Evolutionary conservation across 768 basidiomycete species (phyloP).

Genomic region (Royoungia palumana): DNA sequence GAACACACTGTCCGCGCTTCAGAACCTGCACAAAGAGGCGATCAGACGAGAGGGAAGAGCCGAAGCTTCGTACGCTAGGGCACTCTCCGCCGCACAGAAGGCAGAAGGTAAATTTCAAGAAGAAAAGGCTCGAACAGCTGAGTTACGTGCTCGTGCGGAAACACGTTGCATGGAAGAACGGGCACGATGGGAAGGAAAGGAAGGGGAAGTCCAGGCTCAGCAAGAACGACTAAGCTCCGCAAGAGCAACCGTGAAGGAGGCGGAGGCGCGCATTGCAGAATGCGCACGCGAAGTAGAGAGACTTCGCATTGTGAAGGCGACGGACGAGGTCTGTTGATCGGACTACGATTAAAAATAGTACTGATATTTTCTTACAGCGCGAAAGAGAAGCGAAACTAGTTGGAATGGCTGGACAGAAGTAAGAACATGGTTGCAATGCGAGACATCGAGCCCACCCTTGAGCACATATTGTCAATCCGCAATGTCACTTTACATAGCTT

Average conservation of each 20-base stretch:
- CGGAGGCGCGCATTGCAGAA: slow-evolving; percentile 60
- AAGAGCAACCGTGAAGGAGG: slow-evolving; percentile 51
- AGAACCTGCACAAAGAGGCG: slow-evolving; percentile 64
- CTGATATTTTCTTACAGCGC: slow-evolving; percentile 32
- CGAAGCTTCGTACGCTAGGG: slow-evolving; percentile 49
- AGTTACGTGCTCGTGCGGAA: slow-evolving; percentile 45
- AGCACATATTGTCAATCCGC: not conserved
- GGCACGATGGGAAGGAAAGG: slow-evolving; percentile 51
- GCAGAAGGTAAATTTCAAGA: slow-evolving; percentile 58
- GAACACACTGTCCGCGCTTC: slow-evolving; percentile 62
- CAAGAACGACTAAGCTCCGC: slow-evolving; percentile 48
- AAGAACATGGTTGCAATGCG: not conserved
- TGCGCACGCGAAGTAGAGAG: slow-evolving; percentile 75
- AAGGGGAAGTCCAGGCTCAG: slow-evolving; percentile 45
- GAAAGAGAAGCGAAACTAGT: slow-evolving; percentile 54
- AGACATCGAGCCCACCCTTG: too few species aligned
- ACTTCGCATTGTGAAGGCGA: slow-evolving; percentile 58
- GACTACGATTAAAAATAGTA: not conserved
- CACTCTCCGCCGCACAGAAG: slow-evolving; percentile 57
- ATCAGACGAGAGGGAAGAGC: slow-evolving; percentile 63
- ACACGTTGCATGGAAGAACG: slow-evolving; percentile 51
- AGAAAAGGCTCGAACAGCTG: slow-evolving; percentile 56
- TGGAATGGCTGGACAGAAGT: slow-evolving; percentile 29
- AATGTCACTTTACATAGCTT: not conserved
- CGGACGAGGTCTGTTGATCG: slow-evolving; percentile 51